phyloP scores from a whole-genome alignment of 345 rosid genomes.

The Lagerstroemia speciosa region DNA sequence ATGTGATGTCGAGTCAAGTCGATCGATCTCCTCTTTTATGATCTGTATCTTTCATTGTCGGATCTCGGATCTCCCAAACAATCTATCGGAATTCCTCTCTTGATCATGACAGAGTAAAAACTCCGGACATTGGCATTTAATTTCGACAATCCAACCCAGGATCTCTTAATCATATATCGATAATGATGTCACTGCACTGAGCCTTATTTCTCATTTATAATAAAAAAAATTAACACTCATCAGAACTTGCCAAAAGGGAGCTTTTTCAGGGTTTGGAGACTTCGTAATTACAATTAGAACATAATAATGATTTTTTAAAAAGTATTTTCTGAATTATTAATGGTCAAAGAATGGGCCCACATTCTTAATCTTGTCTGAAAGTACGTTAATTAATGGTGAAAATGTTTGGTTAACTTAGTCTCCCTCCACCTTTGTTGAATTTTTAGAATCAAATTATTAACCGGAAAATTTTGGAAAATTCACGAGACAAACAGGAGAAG shows the following conservation, averaged over 20 bases:
- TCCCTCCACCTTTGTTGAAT: background rate
- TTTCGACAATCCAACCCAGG: no score
- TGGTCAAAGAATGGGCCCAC: background rate
- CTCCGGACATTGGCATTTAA: no score
- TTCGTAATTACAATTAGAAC: background rate
- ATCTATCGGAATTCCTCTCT: no score
- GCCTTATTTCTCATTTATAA: background rate
- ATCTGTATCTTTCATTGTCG: no score
- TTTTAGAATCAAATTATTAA: background rate
- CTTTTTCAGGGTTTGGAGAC: background rate
- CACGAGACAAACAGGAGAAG: conserved; percentile 6
- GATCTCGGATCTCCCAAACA: no score
- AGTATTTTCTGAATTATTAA: background rate
- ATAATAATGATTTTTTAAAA: background rate
- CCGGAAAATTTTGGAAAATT: background rate
- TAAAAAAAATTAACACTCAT: background rate
- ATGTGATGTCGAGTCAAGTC: no score
- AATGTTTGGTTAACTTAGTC: background rate
- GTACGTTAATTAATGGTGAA: background rate
- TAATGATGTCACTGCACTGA: no score
- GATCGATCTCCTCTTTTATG: no score
- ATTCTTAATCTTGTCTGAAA: background rate
- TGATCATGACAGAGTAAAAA: no score
- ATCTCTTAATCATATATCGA: no score
- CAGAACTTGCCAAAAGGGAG: background rate